phyloP scores from a whole-genome alignment of 805 yeast genomes.

The Wickerhamomyces bisporus region DNA sequence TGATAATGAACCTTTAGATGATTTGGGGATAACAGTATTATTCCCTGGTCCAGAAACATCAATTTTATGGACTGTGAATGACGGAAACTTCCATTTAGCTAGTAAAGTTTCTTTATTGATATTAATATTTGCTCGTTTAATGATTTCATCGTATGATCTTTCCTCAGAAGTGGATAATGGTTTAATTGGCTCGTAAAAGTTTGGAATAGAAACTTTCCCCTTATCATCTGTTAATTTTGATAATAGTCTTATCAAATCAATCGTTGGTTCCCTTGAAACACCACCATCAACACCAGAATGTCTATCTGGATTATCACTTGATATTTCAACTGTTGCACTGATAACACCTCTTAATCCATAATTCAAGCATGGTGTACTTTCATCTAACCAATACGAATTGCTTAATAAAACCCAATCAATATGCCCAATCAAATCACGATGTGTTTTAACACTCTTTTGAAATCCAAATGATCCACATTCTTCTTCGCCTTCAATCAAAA shows the following conservation, averaged over 20 bases:
- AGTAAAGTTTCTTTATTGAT: conserved; percentile 48
- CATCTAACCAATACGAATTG: conserved; percentile 93
- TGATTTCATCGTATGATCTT: conserved; percentile 56
- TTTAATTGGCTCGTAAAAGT: conserved; percentile 64
- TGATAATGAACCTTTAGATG: conserved; percentile 72
- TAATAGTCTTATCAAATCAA: conserved; percentile 72
- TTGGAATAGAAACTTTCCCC: conserved; percentile 57
- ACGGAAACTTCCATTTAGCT: conserved; percentile 86
- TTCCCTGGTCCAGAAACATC: conserved; percentile 88
- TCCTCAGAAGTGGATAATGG: conserved; percentile 55
- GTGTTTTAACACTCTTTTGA: conserved; percentile 51
- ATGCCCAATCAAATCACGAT: conserved; percentile 51
- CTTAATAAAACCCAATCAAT: conserved; percentile 89
- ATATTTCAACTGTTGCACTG: conserved; percentile 67
- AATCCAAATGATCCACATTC: conserved; percentile 91
- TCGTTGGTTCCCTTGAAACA: conserved; percentile 78
- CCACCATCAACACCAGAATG: conserved; percentile 99
- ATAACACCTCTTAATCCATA: conserved; percentile 93
- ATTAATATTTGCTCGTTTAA: conserved; percentile 31
- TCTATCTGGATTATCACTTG: conserved; percentile 75
- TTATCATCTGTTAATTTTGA: conserved; percentile 55
- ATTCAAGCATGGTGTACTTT: conserved; percentile 81
- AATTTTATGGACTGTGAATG: conserved; percentile 79
- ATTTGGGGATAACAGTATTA: conserved; percentile 82
- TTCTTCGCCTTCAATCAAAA: conserved; percentile 91